These are phyloP conservation scores for Sonneratia alba DNA, from an alignment of 345 rosid genomes.

Conservation along the genomic window DNA sequence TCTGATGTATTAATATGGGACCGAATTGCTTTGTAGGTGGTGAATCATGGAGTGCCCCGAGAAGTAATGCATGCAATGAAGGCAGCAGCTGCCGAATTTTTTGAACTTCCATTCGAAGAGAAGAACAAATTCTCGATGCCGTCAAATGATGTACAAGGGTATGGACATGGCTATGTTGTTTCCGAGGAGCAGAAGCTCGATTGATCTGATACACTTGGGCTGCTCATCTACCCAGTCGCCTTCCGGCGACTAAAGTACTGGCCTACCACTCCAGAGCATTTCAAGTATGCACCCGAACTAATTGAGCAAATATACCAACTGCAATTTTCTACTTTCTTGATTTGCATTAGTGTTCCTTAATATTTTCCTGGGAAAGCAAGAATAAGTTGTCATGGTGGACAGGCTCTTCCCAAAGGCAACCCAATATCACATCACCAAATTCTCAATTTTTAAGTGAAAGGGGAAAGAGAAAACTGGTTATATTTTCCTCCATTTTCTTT, in stretches of 20 bases:
- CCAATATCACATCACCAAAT: too few species aligned
- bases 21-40: not conserved
- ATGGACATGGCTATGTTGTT: not conserved
- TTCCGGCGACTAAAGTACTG: slow-evolving; percentile 14
- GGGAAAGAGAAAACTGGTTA: too few species aligned
- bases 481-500: too few species aligned
- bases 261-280: slow-evolving; percentile 17
- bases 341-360: too few species aligned
- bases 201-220: slow-evolving; percentile 19
- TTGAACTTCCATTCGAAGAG: slow-evolving; percentile 11
- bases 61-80: slow-evolving; percentile 2
- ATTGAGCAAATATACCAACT: too few species aligned
- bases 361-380: too few species aligned
- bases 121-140: slow-evolving; percentile 5
- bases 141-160: slow-evolving; percentile 1
- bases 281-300: not conserved
- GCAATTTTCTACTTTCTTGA: too few species aligned
- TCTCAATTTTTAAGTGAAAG: too few species aligned
- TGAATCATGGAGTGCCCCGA: slow-evolving; percentile 5
- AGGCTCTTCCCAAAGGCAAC: too few species aligned
- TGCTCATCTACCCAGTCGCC: slow-evolving; percentile 11
- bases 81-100: not conserved
- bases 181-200: slow-evolving; percentile 18
- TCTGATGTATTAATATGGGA: not conserved
- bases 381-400: too few species aligned